Percentiles rank a stretch among this genome's conserved stretches.
Conservation (phyloP, 768 basidiomycete species). For the Rossbeevera mucosa region DNA sequence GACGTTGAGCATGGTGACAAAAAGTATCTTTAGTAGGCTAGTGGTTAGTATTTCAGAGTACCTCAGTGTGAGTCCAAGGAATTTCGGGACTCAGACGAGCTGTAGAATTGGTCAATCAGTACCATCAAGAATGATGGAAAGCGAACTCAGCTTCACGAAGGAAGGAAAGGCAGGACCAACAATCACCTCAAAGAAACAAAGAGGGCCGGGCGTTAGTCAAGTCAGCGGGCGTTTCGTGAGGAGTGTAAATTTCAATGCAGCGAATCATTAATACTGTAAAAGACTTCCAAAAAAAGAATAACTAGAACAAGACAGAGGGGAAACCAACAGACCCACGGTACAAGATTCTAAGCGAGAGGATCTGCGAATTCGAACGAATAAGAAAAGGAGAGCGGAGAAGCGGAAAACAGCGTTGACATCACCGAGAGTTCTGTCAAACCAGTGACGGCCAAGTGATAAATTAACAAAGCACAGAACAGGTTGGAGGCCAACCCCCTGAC, state of each 20-base stretch:
- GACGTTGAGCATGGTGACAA: conserved; percentile 34
- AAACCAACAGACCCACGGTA: background rate
- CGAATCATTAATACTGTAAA: background rate
- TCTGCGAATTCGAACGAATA: too few relatives aligned
- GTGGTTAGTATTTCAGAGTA: conserved; percentile 72
- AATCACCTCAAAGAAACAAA: too few relatives aligned
- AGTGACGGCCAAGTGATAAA: background rate
- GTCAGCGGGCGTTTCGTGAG: background rate
- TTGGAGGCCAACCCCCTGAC: background rate
- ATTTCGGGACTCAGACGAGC: background rate
- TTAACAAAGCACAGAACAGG: background rate
- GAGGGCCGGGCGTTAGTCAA: background rate
- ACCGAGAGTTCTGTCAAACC: background rate
- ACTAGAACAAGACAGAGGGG: background rate
- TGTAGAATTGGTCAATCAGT: too few relatives aligned
- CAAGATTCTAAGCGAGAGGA: background rate
- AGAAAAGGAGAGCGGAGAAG: too few relatives aligned
- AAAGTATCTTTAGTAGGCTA: conserved; percentile 25
- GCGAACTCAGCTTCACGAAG: conserved; percentile 11
- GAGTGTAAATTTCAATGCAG: background rate
- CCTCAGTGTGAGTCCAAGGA: background rate
- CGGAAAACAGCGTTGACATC: background rate
- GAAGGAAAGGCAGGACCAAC: background rate
- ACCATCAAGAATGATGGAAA: conserved; percentile 10
- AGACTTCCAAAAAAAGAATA: background rate